Conservation (phyloP, 2,329 filamentous ascomycete species). For the Cadophora sp. region DNA sequence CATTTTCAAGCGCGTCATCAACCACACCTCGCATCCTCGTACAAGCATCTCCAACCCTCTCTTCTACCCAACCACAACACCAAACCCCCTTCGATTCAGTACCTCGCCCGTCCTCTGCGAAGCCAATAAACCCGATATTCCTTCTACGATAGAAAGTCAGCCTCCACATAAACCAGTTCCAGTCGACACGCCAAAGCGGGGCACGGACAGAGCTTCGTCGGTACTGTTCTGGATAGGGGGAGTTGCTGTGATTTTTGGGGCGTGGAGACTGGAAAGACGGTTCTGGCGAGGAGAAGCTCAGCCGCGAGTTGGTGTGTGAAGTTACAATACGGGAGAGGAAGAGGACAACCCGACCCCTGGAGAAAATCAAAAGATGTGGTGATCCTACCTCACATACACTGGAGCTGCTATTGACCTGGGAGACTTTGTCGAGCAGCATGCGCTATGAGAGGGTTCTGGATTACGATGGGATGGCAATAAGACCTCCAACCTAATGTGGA, state of each 20-base stretch:
- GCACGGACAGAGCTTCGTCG: not conserved
- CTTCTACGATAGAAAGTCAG: not conserved
- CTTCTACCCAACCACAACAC: not conserved
- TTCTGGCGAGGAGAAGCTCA: not conserved
- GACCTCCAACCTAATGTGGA: no score
- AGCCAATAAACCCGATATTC: not conserved
- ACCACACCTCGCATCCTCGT: not conserved
- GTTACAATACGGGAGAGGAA: not conserved
- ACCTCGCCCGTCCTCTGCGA: not conserved
- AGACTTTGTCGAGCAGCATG: no score
- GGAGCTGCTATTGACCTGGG: no score
- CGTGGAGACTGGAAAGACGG: not conserved
- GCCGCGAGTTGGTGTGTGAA: constrained; percentile 1
- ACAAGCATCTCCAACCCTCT: not conserved
- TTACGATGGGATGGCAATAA: no score
- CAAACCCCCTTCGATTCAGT: not conserved
- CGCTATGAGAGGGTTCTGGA: no score
- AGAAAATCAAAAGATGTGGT: not conserved
- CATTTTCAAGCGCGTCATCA: not conserved
- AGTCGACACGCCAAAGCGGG: not conserved
- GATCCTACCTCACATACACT: not conserved
- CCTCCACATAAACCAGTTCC: not conserved
- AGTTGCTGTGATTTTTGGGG: not conserved
- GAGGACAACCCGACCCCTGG: not conserved
- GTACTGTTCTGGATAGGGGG: constrained; percentile 4